Evolutionary conservation across 2,329 filamentous ascomycete species (phyloP).

Genomic region (Mariannaea elegans): DNA sequence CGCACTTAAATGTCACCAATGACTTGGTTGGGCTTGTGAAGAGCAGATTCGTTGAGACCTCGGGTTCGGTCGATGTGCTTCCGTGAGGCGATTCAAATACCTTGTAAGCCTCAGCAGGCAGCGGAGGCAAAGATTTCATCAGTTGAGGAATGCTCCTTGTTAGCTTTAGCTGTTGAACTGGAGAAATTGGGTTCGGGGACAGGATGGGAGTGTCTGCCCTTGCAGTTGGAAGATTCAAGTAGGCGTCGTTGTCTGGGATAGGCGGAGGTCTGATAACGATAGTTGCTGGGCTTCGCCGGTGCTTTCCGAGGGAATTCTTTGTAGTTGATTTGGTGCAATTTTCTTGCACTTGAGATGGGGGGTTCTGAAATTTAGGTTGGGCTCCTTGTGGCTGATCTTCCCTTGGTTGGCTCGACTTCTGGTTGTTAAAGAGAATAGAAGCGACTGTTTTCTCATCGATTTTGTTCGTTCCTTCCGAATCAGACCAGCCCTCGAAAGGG

Average conservation of each 20-base stretch:
- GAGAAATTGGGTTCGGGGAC: slow-evolving; percentile 59
- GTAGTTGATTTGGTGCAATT: not conserved
- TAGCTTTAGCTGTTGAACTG: slow-evolving; percentile 53
- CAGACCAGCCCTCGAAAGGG: not conserved
- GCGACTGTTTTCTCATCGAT: slow-evolving; percentile 19
- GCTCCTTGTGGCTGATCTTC: not conserved
- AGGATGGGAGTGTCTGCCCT: slow-evolving; percentile 46
- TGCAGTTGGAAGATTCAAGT: not conserved
- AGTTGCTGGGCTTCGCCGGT: slow-evolving; percentile 41
- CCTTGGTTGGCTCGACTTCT: not conserved
- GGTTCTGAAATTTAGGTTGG: not conserved
- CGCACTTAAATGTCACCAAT: slow-evolving; percentile 2
- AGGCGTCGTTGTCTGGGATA: not conserved
- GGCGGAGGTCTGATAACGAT: slow-evolving; percentile 30
- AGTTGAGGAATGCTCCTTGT: slow-evolving; percentile 61
- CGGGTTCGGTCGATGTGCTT: slow-evolving; percentile 7
- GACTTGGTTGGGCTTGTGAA: slow-evolving; percentile 24
- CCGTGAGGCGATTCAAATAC: slow-evolving; percentile 3
- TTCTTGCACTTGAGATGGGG: not conserved
- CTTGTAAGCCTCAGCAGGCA: slow-evolving; percentile 46
- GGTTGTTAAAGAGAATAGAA: not conserved
- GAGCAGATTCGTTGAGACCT: slow-evolving; percentile 20
- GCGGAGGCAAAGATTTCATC: slow-evolving; percentile 61
- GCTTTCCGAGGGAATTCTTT: slow-evolving; percentile 23
- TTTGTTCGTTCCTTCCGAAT: slow-evolving; percentile 14